These are phyloP conservation scores for Exophiala sp. DNA, from an alignment of 2,329 filamentous ascomycete genomes.

Conservation along the genomic window DNA sequence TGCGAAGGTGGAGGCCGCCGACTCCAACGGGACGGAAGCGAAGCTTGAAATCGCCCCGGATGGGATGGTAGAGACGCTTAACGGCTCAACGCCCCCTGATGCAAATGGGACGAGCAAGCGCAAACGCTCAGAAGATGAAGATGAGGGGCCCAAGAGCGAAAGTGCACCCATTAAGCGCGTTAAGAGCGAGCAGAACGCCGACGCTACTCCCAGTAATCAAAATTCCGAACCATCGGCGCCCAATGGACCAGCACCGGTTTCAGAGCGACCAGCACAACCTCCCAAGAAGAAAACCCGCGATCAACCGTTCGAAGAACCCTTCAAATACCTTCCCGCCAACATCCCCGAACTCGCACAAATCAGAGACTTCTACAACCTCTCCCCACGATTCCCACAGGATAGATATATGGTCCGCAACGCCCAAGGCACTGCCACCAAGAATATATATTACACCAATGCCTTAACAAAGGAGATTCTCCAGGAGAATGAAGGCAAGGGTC, in stretches of 20 bases:
- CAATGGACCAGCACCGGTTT: background rate
- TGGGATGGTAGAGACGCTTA: conserved; percentile 30
- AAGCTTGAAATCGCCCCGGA: conserved; percentile 25
- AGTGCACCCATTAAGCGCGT: conserved; percentile 18
- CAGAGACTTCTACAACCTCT: conserved; percentile 79
- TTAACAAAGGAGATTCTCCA: conserved; percentile 80
- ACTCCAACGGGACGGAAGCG: conserved; percentile 35
- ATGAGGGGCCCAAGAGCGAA: conserved; percentile 4
- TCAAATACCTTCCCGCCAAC: conserved; percentile 72
- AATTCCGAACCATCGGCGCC: background rate
- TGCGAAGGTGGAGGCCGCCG: conserved; percentile 39
- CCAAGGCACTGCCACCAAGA: conserved; percentile 80
- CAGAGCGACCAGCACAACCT: background rate
- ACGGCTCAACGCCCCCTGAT: conserved; percentile 36
- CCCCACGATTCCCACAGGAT: conserved; percentile 77
- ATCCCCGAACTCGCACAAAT: conserved; percentile 76
- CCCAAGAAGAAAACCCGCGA: conserved; percentile 37
- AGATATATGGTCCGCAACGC: conserved; percentile 97
- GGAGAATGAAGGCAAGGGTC: conserved; percentile 82
- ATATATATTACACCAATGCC: conserved; percentile 91
- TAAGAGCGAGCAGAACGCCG: conserved; percentile 18
- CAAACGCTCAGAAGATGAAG: conserved; percentile 22
- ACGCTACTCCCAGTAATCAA: background rate
- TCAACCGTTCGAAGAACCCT: conserved; percentile 76
- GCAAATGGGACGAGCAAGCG: conserved; percentile 17